Percentiles rank a stretch among this genome's conserved stretches.
These are phyloP conservation scores for Skeletonema potamos DNA, from an alignment of 108 stramenopile species.

Conservation along the genomic window DNA sequence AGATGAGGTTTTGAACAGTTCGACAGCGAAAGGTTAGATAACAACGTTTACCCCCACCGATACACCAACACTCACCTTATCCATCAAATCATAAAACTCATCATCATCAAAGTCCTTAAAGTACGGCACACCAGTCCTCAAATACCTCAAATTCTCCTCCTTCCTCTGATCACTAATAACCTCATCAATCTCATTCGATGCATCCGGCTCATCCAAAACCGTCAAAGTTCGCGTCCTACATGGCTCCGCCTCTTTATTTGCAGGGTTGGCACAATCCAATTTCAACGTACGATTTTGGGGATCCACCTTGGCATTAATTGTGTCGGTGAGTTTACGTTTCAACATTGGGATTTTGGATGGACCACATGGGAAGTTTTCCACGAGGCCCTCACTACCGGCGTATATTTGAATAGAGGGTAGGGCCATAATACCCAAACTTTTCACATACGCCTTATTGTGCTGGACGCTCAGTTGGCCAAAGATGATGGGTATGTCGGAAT, in stretches of 20 bases:
- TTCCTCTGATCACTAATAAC: slow-evolving; percentile 49
- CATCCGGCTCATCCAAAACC: slow-evolving; percentile 14
- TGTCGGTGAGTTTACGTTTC: slow-evolving; percentile 68
- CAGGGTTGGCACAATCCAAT: slow-evolving; percentile 33
- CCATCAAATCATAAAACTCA: slow-evolving; percentile 62
- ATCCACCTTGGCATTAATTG: slow-evolving; percentile 69
- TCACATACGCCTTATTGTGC: slow-evolving; percentile 82
- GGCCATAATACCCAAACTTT: slow-evolving; percentile 72
- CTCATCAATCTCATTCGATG: slow-evolving; percentile 43
- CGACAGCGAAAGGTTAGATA: neutral
- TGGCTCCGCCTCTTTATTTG: slow-evolving; percentile 37
- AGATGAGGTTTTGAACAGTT: neutral
- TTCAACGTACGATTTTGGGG: slow-evolving; percentile 46
- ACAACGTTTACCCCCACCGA: neutral
- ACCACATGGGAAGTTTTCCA: slow-evolving; percentile 89
- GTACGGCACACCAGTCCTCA: slow-evolving; percentile 56
- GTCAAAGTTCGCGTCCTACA: slow-evolving; percentile 40
- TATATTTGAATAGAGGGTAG: slow-evolving; percentile 82
- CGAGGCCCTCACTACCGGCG: slow-evolving; percentile 46
- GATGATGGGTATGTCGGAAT: slow-evolving; percentile 59
- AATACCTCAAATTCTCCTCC: slow-evolving; percentile 53
- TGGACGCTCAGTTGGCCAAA: slow-evolving; percentile 71
- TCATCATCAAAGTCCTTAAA: slow-evolving; percentile 66
- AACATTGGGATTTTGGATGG: slow-evolving; percentile 83
- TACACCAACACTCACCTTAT: slow-evolving; percentile 33